Conservation (phyloP, 148 eudicot genomes). For the Cornus controversa region DNA sequence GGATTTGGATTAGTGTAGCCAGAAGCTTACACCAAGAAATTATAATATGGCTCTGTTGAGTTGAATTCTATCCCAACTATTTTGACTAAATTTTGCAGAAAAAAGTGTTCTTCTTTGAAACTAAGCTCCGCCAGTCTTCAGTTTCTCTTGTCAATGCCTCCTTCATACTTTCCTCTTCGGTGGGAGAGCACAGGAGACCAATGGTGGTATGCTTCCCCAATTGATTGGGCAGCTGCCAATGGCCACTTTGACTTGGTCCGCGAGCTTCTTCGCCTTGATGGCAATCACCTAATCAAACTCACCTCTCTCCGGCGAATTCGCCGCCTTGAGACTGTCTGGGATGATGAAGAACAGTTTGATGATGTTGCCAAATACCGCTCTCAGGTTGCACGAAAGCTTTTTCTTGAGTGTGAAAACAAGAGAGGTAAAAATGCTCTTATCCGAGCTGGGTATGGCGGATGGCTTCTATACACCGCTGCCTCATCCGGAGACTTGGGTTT, state of each 20-base stretch:
- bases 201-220: conserved; percentile 98
- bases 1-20: no score
- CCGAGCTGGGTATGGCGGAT: conserved; percentile 83
- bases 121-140: neutral
- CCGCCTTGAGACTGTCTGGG: conserved; percentile 94
- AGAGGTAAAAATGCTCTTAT: conserved; percentile 57
- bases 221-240: conserved; percentile 96
- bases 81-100: neutral
- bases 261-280: conserved; percentile 77
- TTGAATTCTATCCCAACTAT: neutral
- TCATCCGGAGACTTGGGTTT: conserved; percentile 84
- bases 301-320: conserved; percentile 89
- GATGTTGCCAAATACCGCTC: conserved; percentile 77
- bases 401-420: conserved; percentile 48
- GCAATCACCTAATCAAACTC: conserved; percentile 77
- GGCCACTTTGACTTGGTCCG: conserved; percentile 91
- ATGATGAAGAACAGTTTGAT: conserved; percentile 67
- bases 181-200: conserved; percentile 99
- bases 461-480: conserved; percentile 92
- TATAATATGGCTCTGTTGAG: neutral
- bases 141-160: conserved; percentile 30
- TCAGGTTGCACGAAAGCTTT: conserved; percentile 58
- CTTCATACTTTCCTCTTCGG: conserved; percentile 63
- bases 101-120: neutral
- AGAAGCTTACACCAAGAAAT: neutral